These are phyloP conservation scores for Populus hybrid DNA, from an alignment of 441 rosid genomes.

Conservation along the genomic window DNA sequence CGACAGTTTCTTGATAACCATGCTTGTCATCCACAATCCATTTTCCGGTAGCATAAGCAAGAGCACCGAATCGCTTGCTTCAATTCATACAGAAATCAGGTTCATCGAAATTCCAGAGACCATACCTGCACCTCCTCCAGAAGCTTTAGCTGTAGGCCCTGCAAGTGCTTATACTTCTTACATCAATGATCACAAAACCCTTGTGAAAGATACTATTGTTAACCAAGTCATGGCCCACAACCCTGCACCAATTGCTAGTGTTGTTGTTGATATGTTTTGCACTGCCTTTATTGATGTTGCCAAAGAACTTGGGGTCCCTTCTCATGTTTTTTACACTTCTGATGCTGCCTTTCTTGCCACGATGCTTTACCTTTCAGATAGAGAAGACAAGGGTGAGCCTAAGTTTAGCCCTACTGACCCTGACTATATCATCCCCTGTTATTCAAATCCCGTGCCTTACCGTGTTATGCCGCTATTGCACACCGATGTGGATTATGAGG, in stretches of 20 bases:
- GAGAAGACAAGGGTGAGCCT: not conserved
- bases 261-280: slow-evolving; percentile 50
- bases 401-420: slow-evolving; percentile 22
- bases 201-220: slow-evolving; percentile 11
- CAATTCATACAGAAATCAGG: not conserved
- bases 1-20: not conserved
- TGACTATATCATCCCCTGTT: slow-evolving; percentile 1
- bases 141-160: not conserved
- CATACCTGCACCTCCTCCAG: not conserved
- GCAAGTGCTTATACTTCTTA: not conserved
- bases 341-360: slow-evolving; percentile 36
- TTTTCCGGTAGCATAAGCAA: not conserved
- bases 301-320: not conserved
- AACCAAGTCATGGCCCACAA: not conserved
- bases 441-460: slow-evolving; percentile 34
- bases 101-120: not conserved
- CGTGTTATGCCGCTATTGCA: slow-evolving; percentile 29
- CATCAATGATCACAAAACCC: slow-evolving; percentile 12
- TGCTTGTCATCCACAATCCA: slow-evolving; percentile 1
- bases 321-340: slow-evolving; percentile 36
- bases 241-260: slow-evolving; percentile 31
- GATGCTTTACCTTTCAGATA: slow-evolving; percentile 7
- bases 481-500: not conserved
- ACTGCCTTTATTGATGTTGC: not conserved
- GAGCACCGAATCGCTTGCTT: not conserved